Base-by-base conservation (phyloP, 2,329 filamentous ascomycete species). In the Fusarium sp. region DNA sequence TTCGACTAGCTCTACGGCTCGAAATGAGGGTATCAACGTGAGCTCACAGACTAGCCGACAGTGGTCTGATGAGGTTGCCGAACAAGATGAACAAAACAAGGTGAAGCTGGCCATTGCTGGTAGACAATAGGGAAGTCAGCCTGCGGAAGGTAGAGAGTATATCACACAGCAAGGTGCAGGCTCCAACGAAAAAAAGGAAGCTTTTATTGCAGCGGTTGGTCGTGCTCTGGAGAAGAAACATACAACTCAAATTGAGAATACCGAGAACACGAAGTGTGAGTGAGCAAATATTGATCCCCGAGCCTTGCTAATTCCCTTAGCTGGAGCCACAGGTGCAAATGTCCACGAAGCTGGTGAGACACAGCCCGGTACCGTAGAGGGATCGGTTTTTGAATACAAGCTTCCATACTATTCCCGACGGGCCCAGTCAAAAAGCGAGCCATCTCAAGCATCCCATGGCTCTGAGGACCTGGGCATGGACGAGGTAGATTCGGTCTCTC, bases 371-470 rank as follows among this genome's bases (percentile, higher is more conserved):
- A 61, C 54, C 15, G 70, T 75, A 12, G 50, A 53, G 12, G 28
- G 39, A 45, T 66, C 54, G 12, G 14, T 30, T 46, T 60, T 70
- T n/a, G 60, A 73, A 39, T 73, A 76, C 44, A 78, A 76, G 45
- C 65, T 71, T 19, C 78, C 78, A 12, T 74, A 74, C 26, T 83
- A 83, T 59, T 82, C 79, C 45, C 77, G 81, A n/a, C 77, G 82
- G 36, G 75, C 80, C 21, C 80, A 84, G 60, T 83, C 82, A 45
- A 83, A 80, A 69, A 85, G 83, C 62, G 82, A 85, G 68, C 81
- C 82, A 30, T 73, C 69, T 3, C 72, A 76, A 15, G 51, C 49
- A 12, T 71, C 70, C 2, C 64, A 73, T 40, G 66, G 67, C 9
- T 56, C 69, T 8, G 74, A 76, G n/a, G 60, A 34, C 19, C 39